Percentiles rank a stretch among this genome's conserved stretches.
Conservation (phyloP, 2,329 filamentous ascomycete genomes). For the Trichoderma sp. region DNA sequence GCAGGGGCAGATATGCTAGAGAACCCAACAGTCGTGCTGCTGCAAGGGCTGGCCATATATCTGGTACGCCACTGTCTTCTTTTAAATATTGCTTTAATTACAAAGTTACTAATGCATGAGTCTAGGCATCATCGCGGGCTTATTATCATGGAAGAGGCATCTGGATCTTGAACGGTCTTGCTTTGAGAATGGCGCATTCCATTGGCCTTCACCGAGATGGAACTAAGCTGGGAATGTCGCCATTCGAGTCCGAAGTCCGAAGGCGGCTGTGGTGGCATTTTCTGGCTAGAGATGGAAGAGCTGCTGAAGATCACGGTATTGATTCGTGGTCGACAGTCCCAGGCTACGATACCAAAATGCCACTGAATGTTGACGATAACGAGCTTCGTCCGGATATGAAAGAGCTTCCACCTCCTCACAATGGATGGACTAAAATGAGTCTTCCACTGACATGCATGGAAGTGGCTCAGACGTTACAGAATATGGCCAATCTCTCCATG, state of each 20-base stretch:
- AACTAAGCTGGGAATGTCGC: constrained; percentile 43
- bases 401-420: constrained; percentile 38
- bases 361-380: constrained; percentile 45
- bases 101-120: neutral
- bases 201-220: constrained; percentile 56
- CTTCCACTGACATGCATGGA: constrained; percentile 54
- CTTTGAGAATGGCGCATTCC: constrained; percentile 45
- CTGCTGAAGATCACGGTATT: constrained; percentile 56
- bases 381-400: constrained; percentile 44
- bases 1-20: constrained; percentile 41
- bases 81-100: neutral
- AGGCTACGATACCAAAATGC: constrained; percentile 27
- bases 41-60: constrained; percentile 40
- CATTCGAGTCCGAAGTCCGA: constrained; percentile 55
- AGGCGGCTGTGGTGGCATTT: constrained; percentile 55
- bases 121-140: constrained; percentile 31
- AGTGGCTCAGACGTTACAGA: constrained; percentile 35
- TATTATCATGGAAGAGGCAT: constrained; percentile 35
- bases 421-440: constrained; percentile 57
- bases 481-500: constrained; percentile 25
- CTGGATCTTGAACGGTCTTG: constrained; percentile 44
- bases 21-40: constrained; percentile 34
- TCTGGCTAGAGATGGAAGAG: constrained; percentile 47
- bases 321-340: constrained; percentile 19
- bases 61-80: constrained; percentile 29